phyloP scores from a whole-genome alignment of 225 moss, liverwort and hornwort species.

The Rhytidiadelphus loreus region DNA sequence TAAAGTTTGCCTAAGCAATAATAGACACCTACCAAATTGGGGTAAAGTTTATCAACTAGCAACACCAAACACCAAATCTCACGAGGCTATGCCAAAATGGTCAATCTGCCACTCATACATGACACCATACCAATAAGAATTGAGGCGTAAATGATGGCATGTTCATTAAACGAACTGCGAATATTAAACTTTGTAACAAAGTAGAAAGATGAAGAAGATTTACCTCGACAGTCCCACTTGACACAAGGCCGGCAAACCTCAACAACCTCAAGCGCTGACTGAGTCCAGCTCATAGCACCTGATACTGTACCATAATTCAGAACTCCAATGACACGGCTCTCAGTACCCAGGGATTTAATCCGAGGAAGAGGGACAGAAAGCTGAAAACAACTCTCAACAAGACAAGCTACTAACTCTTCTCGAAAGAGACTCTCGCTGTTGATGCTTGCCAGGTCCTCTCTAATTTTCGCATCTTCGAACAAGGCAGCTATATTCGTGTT shows the following conservation, averaged over 20 bases:
- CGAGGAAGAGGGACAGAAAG: slow-evolving; percentile 79
- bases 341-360: slow-evolving; percentile 38
- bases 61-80: background rate
- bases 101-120: background rate
- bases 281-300: slow-evolving; percentile 88
- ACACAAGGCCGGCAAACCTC: slow-evolving; percentile 95
- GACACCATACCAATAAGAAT: background rate
- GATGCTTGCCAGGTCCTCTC: slow-evolving; percentile 67
- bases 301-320: slow-evolving; percentile 83
- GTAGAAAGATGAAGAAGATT: background rate
- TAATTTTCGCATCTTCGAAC: slow-evolving; percentile 79
- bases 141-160: background rate
- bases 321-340: slow-evolving; percentile 80
- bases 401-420: slow-evolving; percentile 86
- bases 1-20: background rate
- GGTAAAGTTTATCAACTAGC: background rate
- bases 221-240: slow-evolving; percentile 91
- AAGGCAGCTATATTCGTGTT: slow-evolving; percentile 79
- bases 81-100: background rate
- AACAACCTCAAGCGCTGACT: slow-evolving; percentile 92
- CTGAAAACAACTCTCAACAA: slow-evolving; percentile 95
- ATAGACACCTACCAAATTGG: background rate
- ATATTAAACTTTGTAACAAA: background rate
- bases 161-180: background rate
- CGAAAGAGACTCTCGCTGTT: slow-evolving; percentile 66